Evolutionary conservation across 495 filamentous ascomycete species (phyloP).

Genomic region (Penicillium roqueforti): DNA sequence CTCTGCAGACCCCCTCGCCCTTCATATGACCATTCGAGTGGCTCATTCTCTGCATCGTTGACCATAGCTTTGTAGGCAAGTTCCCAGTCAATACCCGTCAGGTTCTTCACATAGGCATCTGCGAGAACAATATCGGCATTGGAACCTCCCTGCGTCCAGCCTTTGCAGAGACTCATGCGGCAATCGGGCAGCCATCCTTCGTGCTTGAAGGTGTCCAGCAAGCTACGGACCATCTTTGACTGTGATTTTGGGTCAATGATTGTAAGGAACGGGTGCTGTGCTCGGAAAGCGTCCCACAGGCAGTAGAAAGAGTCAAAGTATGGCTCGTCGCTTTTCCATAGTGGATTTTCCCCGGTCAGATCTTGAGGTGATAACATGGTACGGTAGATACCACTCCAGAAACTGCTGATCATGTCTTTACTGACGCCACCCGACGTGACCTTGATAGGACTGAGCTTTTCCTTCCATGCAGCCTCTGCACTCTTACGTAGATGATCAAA

Average conservation of each 20-base stretch:
- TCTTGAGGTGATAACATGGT: constrained; percentile 74
- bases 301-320: constrained; percentile 79
- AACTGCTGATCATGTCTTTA: constrained; percentile 51
- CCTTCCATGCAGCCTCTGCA: constrained; percentile 56
- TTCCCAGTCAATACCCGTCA: constrained; percentile 63
- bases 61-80: constrained; percentile 67
- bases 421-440: constrained; percentile 52
- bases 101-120: constrained; percentile 66
- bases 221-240: constrained; percentile 60
- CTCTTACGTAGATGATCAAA: constrained; percentile 48
- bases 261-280: constrained; percentile 65
- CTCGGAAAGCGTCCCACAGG: constrained; percentile 70
- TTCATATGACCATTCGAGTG: constrained; percentile 65
- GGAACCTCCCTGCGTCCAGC: constrained; percentile 72
- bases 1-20: constrained; percentile 65
- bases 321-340: constrained; percentile 66
- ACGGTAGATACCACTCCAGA: constrained; percentile 69
- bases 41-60: constrained; percentile 75
- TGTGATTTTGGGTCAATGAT: constrained; percentile 62
- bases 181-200: constrained; percentile 69
- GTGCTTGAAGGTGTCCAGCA: constrained; percentile 70
- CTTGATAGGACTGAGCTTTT: constrained; percentile 58
- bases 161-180: constrained; percentile 62
- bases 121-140: constrained; percentile 71
- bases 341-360: constrained; percentile 72